Evolutionary conservation across 1,139 yeast genomes (phyloP), one percentile per base, ranked within the genome.

Genomic region (Sugiyamaella paludigena): DNA sequence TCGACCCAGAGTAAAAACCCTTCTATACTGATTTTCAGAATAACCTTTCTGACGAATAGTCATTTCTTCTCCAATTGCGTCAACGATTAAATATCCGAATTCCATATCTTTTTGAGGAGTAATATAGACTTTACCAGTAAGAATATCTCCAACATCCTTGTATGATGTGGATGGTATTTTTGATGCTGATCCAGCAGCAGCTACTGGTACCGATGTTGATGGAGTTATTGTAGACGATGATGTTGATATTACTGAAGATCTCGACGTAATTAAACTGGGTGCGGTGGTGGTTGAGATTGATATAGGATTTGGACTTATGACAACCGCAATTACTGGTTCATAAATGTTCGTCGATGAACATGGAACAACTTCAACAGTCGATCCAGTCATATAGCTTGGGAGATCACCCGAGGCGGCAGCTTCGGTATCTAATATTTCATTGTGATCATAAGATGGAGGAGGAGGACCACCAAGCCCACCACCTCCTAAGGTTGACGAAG

Each of bases 111-210:
- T 30, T 7, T 45, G 40, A 3, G 59, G 59, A 3, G 51, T 16
- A 4, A 56, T 39, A 12, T 40, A 15, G 3, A 57, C 49, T 9
- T 45, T 40, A 1, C 60, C 60, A 1, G 50, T 40, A n/a, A 54
- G 34, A 8, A 51, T 28, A 29, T 54, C 53, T 9, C 55, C 54
- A 8, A 33, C 36, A 36, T 53, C 55, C 6, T 45, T 37, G 2
- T 28, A 16, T 8, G 36, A 15, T 2, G 40, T 31, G 27, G 26
- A 16, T 3, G 36, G 32, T 26, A 34, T 19, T 6, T 4, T 19
- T 19, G 24, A 4, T 19, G 24, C 5, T 19, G 24, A 4, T 19
- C 5, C 5, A 19, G 24, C 24, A 19, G 3, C 24, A 19, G 24
- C 24, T 4, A 19, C 5, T 19, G 24, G 24, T 19, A 19, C 24